phyloP scores from a whole-genome alignment of 345 rosid genomes.

The Nephelium lappaceum region DNA sequence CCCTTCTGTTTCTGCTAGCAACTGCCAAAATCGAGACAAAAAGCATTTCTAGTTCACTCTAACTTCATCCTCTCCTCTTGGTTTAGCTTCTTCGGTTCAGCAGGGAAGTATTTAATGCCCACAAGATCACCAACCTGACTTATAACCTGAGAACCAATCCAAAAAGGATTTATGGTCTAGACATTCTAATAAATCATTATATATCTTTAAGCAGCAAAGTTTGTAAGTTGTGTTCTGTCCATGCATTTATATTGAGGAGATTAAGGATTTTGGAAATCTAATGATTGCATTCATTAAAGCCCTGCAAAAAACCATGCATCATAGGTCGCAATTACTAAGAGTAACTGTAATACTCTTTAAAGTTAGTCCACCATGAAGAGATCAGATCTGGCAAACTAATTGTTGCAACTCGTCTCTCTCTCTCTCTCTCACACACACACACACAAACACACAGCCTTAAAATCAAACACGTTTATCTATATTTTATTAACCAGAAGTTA shows the following conservation, averaged over 20 bases:
- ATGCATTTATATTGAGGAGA: background rate
- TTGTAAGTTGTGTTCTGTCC: background rate
- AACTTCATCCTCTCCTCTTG: slow-evolving; percentile 36
- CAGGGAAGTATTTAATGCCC: slow-evolving; percentile 85
- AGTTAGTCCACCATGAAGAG: background rate
- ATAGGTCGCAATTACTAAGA: background rate
- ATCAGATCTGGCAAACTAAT: background rate
- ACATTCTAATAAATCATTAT: background rate
- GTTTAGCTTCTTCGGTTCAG: slow-evolving; percentile 62
- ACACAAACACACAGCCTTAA: background rate
- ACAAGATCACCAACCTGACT: slow-evolving; percentile 77
- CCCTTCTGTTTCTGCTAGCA: background rate
- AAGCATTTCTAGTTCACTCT: slow-evolving; percentile 21
- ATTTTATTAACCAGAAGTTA: slow-evolving; percentile 15
- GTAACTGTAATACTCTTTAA: background rate
- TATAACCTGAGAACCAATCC: slow-evolving; percentile 53
- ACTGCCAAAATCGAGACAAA: background rate
- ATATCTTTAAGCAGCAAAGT: background rate
- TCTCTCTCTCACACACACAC: no score
- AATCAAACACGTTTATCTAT: background rate
- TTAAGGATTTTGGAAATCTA: background rate
- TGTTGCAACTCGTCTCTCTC: no score
- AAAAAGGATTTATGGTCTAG: background rate
- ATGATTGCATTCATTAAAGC: background rate
- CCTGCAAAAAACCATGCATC: background rate